Evolutionary conservation across 305 asterid genomes (phyloP).

Genomic region (Solanum chacoense): DNA sequence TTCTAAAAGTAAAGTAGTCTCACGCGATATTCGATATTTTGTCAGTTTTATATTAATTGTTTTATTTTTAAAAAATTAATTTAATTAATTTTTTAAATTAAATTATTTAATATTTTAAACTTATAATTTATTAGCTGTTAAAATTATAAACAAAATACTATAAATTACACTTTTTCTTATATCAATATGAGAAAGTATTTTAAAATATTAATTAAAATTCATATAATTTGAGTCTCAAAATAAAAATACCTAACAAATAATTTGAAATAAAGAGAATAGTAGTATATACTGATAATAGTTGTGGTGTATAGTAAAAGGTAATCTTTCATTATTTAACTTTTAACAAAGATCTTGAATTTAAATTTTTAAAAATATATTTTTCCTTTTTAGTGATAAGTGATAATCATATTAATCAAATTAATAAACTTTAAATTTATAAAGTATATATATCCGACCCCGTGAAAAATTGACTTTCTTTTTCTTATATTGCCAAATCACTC

Average conservation of each 20-base stretch:
- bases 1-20: neutral
- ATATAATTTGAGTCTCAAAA: neutral
- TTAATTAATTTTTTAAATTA: too few species aligned
- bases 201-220: neutral
- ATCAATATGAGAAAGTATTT: neutral
- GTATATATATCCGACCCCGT: neutral
- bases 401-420: neutral
- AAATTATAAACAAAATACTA: neutral
- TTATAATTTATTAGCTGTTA: neutral
- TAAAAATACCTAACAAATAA: too few species aligned
- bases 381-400: neutral
- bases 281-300: neutral
- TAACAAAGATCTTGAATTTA: neutral
- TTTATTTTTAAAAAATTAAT: fast-evolving
- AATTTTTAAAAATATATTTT: neutral
- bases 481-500: neutral
- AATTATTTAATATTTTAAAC: neutral
- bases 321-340: neutral
- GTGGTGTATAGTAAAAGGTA: neutral
- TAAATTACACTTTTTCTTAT: neutral
- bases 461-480: neutral
- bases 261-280: too few species aligned
- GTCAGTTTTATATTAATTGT: too few species aligned
- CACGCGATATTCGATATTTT: too few species aligned
- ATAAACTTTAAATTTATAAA: neutral